Evolutionary conservation across 257 asterid genomes (phyloP).

Genomic region (Prunella vulgaris): DNA sequence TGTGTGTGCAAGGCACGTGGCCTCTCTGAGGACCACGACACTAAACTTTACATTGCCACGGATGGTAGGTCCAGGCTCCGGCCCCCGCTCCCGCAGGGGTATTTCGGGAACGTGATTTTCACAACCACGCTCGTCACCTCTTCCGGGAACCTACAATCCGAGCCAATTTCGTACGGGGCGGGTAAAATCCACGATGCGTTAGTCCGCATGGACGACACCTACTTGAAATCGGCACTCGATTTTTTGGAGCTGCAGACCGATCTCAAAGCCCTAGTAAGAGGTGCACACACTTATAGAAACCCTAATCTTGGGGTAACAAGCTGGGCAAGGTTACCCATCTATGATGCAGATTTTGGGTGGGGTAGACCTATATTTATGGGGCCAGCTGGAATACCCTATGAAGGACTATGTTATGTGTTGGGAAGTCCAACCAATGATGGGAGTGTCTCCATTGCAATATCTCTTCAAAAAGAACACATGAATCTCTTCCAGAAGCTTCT

Average conservation of each 20-base stretch:
- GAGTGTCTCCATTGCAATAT: constrained; percentile 54
- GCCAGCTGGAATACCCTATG: constrained; percentile 61
- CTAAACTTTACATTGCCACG: constrained; percentile 50
- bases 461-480: constrained; percentile 55
- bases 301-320: constrained; percentile 75
- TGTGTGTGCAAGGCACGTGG: constrained; percentile 52
- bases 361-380: constrained; percentile 71
- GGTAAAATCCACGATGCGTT: constrained; percentile 52
- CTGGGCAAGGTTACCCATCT: constrained; percentile 67
- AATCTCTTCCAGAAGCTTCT: constrained; percentile 45
- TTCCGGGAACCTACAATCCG: constrained; percentile 45
- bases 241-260: constrained; percentile 66
- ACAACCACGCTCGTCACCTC: constrained; percentile 44
- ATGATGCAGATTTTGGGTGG: constrained; percentile 86
- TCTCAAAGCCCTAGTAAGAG: constrained; percentile 50
- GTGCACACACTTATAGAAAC: constrained; percentile 64
- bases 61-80: constrained; percentile 61
- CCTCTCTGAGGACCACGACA: constrained; percentile 38
- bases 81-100: constrained; percentile 59
- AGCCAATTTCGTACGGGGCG: constrained; percentile 52
- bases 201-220: constrained; percentile 58
- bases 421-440: constrained; percentile 60
- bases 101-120: constrained; percentile 73
- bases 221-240: constrained; percentile 65
- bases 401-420: constrained; percentile 59